These are phyloP conservation scores for Nemania sp. DNA, from an alignment of 2,329 filamentous ascomycete genomes.

Conservation along the genomic window DNA sequence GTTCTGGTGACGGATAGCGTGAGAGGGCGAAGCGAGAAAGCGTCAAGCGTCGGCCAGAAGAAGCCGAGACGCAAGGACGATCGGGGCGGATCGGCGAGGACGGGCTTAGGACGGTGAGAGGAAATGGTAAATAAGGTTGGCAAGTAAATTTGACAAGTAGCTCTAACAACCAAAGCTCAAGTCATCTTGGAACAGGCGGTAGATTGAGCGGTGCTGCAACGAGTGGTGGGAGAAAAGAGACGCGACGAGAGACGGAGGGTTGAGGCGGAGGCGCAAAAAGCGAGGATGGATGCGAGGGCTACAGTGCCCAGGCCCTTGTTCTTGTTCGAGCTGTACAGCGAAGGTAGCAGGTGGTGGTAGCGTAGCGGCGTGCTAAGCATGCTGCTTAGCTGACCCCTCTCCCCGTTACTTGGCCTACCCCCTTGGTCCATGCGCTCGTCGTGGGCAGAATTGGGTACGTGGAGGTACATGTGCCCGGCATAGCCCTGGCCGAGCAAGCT, in stretches of 20 bases:
- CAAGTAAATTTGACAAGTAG: conserved; percentile 31
- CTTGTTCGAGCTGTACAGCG: conserved; percentile 22
- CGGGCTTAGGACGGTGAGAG: conserved; percentile 9
- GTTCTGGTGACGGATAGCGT: conserved; percentile 13
- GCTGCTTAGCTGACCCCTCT: conserved; percentile 26
- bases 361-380: too few species aligned
- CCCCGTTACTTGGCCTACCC: conserved; percentile 23
- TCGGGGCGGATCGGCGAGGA: conserved; percentile 1
- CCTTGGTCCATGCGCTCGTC: conserved; percentile 10
- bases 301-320: conserved; percentile 18
- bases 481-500: background rate
- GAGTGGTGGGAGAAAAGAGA: conserved; percentile 29
- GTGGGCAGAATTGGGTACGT: too few species aligned
- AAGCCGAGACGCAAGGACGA: background rate
- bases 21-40: conserved; percentile 1
- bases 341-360: conserved; percentile 13
- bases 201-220: conserved; percentile 29
- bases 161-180: conserved; percentile 36
- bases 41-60: background rate
- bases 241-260: conserved; percentile 26
- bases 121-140: conserved; percentile 31
- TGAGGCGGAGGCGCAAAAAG: conserved; percentile 39
- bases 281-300: conserved; percentile 27
- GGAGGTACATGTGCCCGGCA: background rate
- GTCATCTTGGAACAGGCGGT: conserved; percentile 37